phyloP scores from a whole-genome alignment of 225 moss, liverwort and hornwort genomes.

The Climacium dendroides region DNA sequence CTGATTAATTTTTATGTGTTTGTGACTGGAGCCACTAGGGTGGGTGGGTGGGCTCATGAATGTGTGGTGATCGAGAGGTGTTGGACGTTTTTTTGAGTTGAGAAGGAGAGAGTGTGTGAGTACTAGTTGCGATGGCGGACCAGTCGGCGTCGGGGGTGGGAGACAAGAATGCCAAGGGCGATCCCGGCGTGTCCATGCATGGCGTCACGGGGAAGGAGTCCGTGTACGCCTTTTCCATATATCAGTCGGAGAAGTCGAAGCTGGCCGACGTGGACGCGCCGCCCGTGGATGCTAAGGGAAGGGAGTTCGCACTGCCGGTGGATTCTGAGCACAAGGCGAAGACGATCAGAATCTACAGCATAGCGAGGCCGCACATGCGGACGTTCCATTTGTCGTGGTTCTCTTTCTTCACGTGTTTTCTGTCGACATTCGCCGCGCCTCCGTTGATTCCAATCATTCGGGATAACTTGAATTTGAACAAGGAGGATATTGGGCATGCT shows the following conservation, averaged over 20 bases:
- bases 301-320: constrained; percentile 43
- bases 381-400: constrained; percentile 69
- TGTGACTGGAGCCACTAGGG: not conserved
- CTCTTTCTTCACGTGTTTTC: constrained; percentile 66
- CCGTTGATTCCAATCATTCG: constrained; percentile 74
- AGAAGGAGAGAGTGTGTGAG: not conserved
- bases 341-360: constrained; percentile 20
- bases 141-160: constrained; percentile 19
- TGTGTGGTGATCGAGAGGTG: not conserved
- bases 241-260: not conserved
- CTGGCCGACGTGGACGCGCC: not conserved
- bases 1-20: not conserved
- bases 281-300: constrained; percentile 31
- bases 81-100: not conserved
- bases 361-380: constrained; percentile 56
- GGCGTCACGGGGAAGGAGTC: constrained; percentile 61
- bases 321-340: constrained; percentile 85
- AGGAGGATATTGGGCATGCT: constrained; percentile 51
- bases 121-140: constrained; percentile 14
- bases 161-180: constrained; percentile 11
- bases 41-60: not conserved
- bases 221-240: constrained; percentile 16
- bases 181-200: constrained; percentile 53
- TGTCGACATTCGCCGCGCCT: constrained; percentile 80
- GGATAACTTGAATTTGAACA: constrained; percentile 49